Evolutionary conservation across 31 red algal genomes (phyloP).

Genomic region (Odonthalia washingtoniensis): DNA sequence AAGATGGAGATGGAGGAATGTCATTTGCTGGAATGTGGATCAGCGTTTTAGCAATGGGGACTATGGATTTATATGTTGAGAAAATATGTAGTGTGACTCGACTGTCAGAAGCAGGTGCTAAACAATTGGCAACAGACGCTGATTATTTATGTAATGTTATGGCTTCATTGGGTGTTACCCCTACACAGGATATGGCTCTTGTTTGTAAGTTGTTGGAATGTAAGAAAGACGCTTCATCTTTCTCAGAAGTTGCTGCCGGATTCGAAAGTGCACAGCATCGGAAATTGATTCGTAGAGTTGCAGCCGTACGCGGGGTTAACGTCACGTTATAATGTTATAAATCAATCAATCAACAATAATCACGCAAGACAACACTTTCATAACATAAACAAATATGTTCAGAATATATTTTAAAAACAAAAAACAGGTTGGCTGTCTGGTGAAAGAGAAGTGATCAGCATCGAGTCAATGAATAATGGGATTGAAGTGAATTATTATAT

Average conservation of each 20-base stretch:
- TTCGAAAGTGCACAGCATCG: slow-evolving; percentile 44
- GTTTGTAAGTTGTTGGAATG: slow-evolving; percentile 57
- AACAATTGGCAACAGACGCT: slow-evolving; percentile 72
- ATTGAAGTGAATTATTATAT: too few relatives aligned
- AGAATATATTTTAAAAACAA: too few relatives aligned
- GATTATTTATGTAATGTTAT: slow-evolving; percentile 79
- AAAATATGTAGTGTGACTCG: slow-evolving; percentile 59
- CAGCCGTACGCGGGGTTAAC: slow-evolving; percentile 61
- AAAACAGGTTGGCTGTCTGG: too few relatives aligned
- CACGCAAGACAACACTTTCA: too few relatives aligned
- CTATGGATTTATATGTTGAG: slow-evolving; percentile 84
- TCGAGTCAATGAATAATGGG: too few relatives aligned
- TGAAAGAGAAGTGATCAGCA: too few relatives aligned
- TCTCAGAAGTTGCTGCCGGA: slow-evolving; percentile 43
- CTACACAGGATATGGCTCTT: slow-evolving; percentile 54
- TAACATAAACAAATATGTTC: too few relatives aligned
- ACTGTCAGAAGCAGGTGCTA: slow-evolving; percentile 59
- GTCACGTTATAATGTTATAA: slow-evolving; percentile 29
- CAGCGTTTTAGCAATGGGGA: slow-evolving; percentile 56
- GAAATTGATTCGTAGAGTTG: slow-evolving; percentile 60
- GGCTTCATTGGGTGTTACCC: slow-evolving; percentile 66
- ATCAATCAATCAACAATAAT: too few relatives aligned
- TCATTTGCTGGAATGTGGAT: slow-evolving; percentile 88
- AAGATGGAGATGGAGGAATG: slow-evolving; percentile 10
- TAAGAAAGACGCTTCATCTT: slow-evolving; percentile 26